These are phyloP conservation scores for Russula earlei DNA, from an alignment of 768 basidiomycete genomes.

Conservation along the genomic window DNA sequence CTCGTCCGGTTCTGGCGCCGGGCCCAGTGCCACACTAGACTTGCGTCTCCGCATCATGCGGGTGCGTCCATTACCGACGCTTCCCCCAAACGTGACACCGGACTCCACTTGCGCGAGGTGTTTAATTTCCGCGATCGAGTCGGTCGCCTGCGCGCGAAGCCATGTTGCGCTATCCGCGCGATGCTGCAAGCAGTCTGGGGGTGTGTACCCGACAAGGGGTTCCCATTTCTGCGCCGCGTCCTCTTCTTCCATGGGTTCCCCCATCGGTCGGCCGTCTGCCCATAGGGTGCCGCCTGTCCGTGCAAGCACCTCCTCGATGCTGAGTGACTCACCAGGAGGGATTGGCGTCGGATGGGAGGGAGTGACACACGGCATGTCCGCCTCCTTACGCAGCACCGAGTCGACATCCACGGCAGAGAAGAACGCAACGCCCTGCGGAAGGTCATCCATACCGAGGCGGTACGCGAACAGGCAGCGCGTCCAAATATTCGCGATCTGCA, in stretches of 20 bases:
- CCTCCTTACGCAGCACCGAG: slow-evolving; percentile 85
- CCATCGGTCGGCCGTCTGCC: slow-evolving; percentile 51
- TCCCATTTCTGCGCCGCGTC: slow-evolving; percentile 24
- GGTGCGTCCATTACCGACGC: slow-evolving; percentile 25
- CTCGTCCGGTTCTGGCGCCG: neutral
- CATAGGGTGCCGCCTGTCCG: slow-evolving; percentile 61
- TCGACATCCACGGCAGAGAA: slow-evolving; percentile 97
- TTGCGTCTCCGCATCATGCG: slow-evolving; percentile 14
- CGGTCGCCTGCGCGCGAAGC: slow-evolving; percentile 68
- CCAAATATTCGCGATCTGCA: slow-evolving; percentile 96
- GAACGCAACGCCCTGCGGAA: slow-evolving; percentile 93
- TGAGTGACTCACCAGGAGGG: slow-evolving; percentile 78
- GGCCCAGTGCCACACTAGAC: neutral
- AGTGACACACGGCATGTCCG: slow-evolving; percentile 91
- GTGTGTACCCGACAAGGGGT: slow-evolving; percentile 39
- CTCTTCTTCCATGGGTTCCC: slow-evolving; percentile 19
- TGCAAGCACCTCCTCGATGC: slow-evolving; percentile 54
- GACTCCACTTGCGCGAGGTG: slow-evolving; percentile 47
- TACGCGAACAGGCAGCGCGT: slow-evolving; percentile 86
- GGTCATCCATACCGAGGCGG: slow-evolving; percentile 89
- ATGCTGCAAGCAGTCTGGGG: slow-evolving; percentile 55
- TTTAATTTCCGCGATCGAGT: slow-evolving; percentile 62
- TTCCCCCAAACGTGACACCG: slow-evolving; percentile 32
- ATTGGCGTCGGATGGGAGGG: slow-evolving; percentile 82
- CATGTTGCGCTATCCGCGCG: slow-evolving; percentile 55